Conservation (phyloP, 225 moss, liverwort and hornwort genomes). For the Anthoceros angustus region DNA sequence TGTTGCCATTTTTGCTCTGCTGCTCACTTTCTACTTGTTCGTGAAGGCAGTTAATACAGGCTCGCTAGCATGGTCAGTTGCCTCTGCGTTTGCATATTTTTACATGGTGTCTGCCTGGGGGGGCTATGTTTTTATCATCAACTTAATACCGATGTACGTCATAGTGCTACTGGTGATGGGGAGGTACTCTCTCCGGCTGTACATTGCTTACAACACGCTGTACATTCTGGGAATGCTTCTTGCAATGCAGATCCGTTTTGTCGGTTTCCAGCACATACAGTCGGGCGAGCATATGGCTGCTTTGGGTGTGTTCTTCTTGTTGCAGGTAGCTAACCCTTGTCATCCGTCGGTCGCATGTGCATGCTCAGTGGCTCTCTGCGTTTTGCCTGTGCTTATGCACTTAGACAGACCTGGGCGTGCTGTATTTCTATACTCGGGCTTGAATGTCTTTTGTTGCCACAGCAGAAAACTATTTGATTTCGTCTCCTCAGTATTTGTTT, state of each 20-base stretch:
- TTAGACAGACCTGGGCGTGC: too few relatives aligned
- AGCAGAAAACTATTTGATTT: too few relatives aligned
- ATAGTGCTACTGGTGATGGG: slow-evolving; percentile 75
- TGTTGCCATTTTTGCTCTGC: slow-evolving; percentile 84
- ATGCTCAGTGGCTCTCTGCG: neutral
- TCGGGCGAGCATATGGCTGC: slow-evolving; percentile 99
- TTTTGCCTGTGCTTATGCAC: neutral
- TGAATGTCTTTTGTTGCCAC: too few relatives aligned
- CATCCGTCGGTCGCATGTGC: neutral
- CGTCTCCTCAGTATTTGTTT: neutral
- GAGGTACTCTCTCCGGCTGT: slow-evolving; percentile 75
- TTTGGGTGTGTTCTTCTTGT: slow-evolving; percentile 76
- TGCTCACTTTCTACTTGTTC: slow-evolving; percentile 85
- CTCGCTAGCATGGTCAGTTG: slow-evolving; percentile 77
- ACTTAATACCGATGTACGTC: slow-evolving; percentile 88
- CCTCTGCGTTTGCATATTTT: slow-evolving; percentile 81
- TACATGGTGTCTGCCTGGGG: slow-evolving; percentile 99
- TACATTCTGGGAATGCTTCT: slow-evolving; percentile 88
- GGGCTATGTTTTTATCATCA: slow-evolving; percentile 97
- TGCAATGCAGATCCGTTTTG: slow-evolving; percentile 98
- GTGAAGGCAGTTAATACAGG: slow-evolving; percentile 97
- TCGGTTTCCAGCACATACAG: slow-evolving; percentile 96
- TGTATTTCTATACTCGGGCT: too few relatives aligned
- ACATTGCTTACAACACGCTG: slow-evolving; percentile 71
- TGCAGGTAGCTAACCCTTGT: slow-evolving; percentile 40